Conservation (phyloP, 148 eudicot species). For the Rhododendron mucronatum region DNA sequence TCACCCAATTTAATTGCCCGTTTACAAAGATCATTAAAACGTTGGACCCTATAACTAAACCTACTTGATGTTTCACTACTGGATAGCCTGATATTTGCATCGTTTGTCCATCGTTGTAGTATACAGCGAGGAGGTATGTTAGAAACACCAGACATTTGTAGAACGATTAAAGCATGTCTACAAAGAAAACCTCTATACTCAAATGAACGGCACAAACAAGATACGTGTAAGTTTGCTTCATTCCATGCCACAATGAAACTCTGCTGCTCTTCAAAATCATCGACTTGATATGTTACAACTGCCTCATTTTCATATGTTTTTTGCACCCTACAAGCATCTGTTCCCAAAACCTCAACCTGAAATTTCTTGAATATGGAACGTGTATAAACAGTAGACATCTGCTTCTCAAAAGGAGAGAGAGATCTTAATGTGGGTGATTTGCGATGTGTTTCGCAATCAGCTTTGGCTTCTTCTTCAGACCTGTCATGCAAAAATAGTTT, state of each 20-base stretch:
- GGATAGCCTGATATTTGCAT: conserved; percentile 14
- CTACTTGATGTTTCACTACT: background rate
- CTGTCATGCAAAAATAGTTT: conserved; percentile 18
- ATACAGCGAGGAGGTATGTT: conserved; percentile 23
- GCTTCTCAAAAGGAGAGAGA: conserved; percentile 32
- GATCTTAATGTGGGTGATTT: conserved; percentile 18
- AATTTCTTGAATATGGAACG: conserved; percentile 28
- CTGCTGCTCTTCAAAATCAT: conserved; percentile 27
- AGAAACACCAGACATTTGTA: conserved; percentile 26
- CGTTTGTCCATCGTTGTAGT: conserved; percentile 26
- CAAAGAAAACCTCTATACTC: conserved; percentile 30
- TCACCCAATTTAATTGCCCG: conserved; percentile 26
- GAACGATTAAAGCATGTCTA: conserved; percentile 29
- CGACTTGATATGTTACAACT: conserved; percentile 15
- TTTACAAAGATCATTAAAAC: conserved; percentile 26
- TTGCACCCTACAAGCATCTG: conserved; percentile 22
- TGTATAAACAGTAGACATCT: conserved; percentile 22
- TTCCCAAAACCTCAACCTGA: conserved; percentile 32
- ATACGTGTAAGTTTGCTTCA: conserved; percentile 11
- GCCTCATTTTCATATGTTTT: conserved; percentile 13
- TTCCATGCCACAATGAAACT: conserved; percentile 20
- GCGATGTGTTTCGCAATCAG: conserved; percentile 27
- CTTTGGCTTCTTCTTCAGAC: conserved; percentile 29
- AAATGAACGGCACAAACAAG: conserved; percentile 26
- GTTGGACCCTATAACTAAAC: conserved; percentile 10